These are phyloP conservation scores for Fusarium foetens DNA, from an alignment of 2,329 filamentous ascomycete species.

Conservation along the genomic window DNA sequence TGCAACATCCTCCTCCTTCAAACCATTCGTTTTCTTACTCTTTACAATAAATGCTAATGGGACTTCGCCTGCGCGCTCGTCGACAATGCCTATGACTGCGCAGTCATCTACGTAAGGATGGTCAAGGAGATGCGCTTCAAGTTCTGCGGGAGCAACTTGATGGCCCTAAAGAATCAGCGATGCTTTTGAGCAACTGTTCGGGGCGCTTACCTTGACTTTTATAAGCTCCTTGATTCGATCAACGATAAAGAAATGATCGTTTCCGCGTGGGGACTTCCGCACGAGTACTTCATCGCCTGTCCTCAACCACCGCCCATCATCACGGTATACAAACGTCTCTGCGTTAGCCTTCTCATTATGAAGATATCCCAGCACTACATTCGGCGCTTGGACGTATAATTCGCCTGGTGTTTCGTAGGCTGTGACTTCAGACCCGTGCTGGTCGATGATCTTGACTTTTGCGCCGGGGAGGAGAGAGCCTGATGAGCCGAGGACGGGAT, in stretches of 20 bases:
- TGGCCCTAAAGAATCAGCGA: constrained; percentile 61
- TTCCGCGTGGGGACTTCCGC: constrained; percentile 68
- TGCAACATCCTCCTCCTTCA: constrained; percentile 61
- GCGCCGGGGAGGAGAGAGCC: constrained; percentile 73
- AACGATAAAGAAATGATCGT: constrained; percentile 86
- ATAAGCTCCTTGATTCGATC: constrained; percentile 79
- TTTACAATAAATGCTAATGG: constrained; percentile 71
- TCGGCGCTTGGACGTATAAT: constrained; percentile 79
- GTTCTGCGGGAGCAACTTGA: constrained; percentile 82
- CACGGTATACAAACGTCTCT: constrained; percentile 74
- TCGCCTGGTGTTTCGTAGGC: constrained; percentile 80
- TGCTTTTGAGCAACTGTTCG: accelerated
- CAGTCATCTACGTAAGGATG: constrained; percentile 79
- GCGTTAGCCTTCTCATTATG: constrained; percentile 85
- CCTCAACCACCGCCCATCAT: constrained; percentile 77
- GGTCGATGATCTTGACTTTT: constrained; percentile 71
- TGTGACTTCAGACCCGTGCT: constrained; percentile 74
- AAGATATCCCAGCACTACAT: constrained; percentile 83
- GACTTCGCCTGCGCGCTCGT: constrained; percentile 68
- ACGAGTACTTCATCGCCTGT: constrained; percentile 88
- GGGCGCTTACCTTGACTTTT: constrained; percentile 73
- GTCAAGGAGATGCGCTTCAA: constrained; percentile 78
- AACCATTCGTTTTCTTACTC: constrained; percentile 56
- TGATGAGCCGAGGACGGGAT: constrained; percentile 76
- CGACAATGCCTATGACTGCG: constrained; percentile 76